phyloP scores from a whole-genome alignment of 2,329 filamentous ascomycete species.

The Penicillium griseofulvum region DNA sequence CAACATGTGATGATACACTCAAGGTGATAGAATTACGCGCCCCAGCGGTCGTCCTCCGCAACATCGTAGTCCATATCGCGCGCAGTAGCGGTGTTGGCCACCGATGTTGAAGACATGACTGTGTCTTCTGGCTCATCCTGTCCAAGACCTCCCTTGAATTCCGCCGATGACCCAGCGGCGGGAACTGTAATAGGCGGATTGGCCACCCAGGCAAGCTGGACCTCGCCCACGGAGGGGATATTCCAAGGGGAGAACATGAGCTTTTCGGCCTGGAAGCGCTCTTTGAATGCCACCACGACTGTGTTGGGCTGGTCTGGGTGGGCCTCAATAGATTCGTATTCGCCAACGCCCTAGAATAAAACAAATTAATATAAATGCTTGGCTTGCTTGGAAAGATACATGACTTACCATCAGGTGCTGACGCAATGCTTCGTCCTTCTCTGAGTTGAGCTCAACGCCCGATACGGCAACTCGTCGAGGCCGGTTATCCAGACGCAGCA shows the following conservation, averaged over 20 bases:
- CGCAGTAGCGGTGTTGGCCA: slow-evolving; percentile 8
- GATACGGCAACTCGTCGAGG: slow-evolving; percentile 54
- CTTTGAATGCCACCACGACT: slow-evolving; percentile 47
- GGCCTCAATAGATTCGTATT: slow-evolving; percentile 47
- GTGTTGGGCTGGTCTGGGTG: slow-evolving; percentile 41
- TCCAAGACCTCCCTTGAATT: slow-evolving; percentile 24
- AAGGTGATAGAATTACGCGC: slow-evolving; percentile 10
- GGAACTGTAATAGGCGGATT: slow-evolving; percentile 32
- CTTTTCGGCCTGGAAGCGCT: slow-evolving; percentile 54
- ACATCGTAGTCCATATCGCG: slow-evolving; percentile 52
- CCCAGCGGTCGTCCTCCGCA: slow-evolving; percentile 50
- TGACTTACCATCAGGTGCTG: slow-evolving; percentile 53
- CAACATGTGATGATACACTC: slow-evolving; percentile 1
- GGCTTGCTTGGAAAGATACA: not conserved
- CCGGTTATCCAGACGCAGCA: slow-evolving; percentile 58
- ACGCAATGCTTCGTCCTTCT: slow-evolving; percentile 56
- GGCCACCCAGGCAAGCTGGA: slow-evolving; percentile 56
- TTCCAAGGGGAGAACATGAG: slow-evolving; percentile 49
- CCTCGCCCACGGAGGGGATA: slow-evolving; percentile 53
- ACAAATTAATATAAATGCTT: slow-evolving; percentile 8
- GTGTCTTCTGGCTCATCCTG: slow-evolving; percentile 31
- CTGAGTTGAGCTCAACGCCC: slow-evolving; percentile 47
- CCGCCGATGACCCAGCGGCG: slow-evolving; percentile 13
- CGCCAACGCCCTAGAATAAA: slow-evolving; percentile 41
- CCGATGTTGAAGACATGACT: slow-evolving; percentile 30